These are phyloP conservation scores for Rhodomyrtus tomentosa DNA, from an alignment of 345 rosid species.

Conservation along the genomic window DNA sequence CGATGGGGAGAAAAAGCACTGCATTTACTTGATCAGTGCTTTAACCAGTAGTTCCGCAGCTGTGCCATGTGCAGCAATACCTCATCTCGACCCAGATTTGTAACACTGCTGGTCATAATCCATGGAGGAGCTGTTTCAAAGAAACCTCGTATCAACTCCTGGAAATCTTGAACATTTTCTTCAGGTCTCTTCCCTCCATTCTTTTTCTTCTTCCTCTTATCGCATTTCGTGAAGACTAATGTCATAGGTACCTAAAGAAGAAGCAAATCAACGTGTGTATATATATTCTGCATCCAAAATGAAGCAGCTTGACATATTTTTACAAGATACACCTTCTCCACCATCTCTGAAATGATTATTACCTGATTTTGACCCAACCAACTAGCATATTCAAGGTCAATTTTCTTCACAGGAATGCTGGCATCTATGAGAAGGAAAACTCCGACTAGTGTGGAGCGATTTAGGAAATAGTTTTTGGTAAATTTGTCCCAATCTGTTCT, in stretches of 20 bases:
- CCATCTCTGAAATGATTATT: background rate
- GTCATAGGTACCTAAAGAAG: conserved; percentile 83
- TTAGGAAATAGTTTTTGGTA: conserved; percentile 79
- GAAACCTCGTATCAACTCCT: conserved; percentile 65
- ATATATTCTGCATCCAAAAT: background rate
- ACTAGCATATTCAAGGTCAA: conserved; percentile 91
- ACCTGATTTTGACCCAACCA: conserved; percentile 99
- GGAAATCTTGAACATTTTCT: conserved; percentile 67
- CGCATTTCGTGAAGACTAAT: conserved; percentile 85
- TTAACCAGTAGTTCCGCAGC: conserved; percentile 88
- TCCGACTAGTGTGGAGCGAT: conserved; percentile 70
- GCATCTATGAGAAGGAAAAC: conserved; percentile 93
- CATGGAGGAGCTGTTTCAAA: conserved; percentile 86
- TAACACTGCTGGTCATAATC: conserved; percentile 97
- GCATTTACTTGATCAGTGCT: conserved; percentile 22
- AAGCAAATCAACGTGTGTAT: background rate
- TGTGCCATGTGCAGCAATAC: conserved; percentile 94
- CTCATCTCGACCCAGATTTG: conserved; percentile 97
- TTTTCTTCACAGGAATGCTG: conserved; percentile 77
- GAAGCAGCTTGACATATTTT: background rate
- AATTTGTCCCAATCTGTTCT: conserved; percentile 73
- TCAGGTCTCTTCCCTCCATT: conserved; percentile 87
- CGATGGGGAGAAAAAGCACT: background rate
- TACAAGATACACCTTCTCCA: background rate
- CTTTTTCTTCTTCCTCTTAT: conserved; percentile 89